Evolutionary conservation across 805 yeast genomes (phyloP).

Genomic region (Soucietia sequanensis): DNA sequence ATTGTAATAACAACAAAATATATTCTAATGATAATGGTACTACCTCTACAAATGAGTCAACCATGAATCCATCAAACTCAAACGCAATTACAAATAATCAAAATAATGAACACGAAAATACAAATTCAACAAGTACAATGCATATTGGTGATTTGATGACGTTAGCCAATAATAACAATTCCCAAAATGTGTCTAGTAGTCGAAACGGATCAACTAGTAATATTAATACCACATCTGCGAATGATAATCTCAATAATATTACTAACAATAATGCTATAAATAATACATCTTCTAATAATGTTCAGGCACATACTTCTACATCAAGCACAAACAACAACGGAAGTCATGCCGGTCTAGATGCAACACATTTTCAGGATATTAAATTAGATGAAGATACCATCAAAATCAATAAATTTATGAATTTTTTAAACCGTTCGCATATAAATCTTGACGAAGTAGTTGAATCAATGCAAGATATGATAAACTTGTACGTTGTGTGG

Average conservation of each 20-base stretch:
- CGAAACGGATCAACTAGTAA: background rate
- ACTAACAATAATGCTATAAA: constrained; percentile 3
- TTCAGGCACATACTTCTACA: constrained; percentile 1
- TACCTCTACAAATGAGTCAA: constrained; percentile 7
- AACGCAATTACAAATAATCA: constrained; percentile 16
- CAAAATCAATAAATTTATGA: constrained; percentile 55
- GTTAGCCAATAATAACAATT: constrained; percentile 10
- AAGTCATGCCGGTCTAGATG: constrained; percentile 5
- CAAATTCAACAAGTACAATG: constrained; percentile 13
- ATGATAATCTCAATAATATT: too few species aligned
- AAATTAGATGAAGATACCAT: constrained; percentile 36
- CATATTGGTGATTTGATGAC: constrained; percentile 39
- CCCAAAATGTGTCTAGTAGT: constrained; percentile 1
- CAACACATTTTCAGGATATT: constrained; percentile 20
- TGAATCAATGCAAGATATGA: constrained; percentile 80
- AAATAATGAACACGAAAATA: too few species aligned
- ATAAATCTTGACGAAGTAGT: constrained; percentile 75
- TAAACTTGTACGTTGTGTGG: constrained; percentile 83
- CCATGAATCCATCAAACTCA: constrained; percentile 6
- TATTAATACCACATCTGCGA: constrained; percentile 3
- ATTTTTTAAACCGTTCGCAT: constrained; percentile 72
- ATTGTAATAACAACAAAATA: too few species aligned
- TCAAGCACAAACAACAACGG: too few species aligned
- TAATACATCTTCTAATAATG: too few species aligned
- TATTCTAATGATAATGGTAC: constrained; percentile 12